Base-by-base conservation (phyloP, 805 yeast species). In the Candida qinlingensis region DNA sequence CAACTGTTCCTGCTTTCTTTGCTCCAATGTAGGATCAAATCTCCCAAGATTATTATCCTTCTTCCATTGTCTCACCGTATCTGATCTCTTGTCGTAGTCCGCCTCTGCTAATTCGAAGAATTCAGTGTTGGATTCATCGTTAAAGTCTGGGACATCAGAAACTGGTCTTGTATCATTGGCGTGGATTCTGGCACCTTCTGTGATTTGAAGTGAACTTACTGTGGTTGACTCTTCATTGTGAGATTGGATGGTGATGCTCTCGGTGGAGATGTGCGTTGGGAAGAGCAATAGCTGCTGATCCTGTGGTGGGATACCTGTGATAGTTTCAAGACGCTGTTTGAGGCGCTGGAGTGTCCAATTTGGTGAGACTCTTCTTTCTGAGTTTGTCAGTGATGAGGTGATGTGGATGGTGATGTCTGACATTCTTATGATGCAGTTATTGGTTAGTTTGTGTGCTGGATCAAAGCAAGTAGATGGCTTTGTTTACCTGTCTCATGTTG, bases 51-150 rank as follows among this genome's bases (percentile, higher is more conserved):
- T 66, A 53, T 85, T 75, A 31, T 74, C 70, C 48, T 75, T 73
- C 63, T 91, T 92, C 96, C 96, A 91, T 47, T 75, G 76, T 48
- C 83, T 72, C 2, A 87, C 95, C 0, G 92, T 75, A 47, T 84
- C 79, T 4, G 65, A 45, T 50, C 85, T 72, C 42, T 69, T 69
- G 31, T 75, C 81, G 63, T 91, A 88, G 41, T 79, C 85, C 38
- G 73, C 78, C 36, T 81, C 83, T 2, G 79, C 67, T 61, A 87
- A 65, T 50, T 74, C 71, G 33, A 56, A 61, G 58, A 66, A 76
- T 41, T 69, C 71, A 12, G 62, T 67, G n/a, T 64, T 65, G 7
- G 55, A 46, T 12, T 64, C 64, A 30, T 67, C 56, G 37, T 67
- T 63, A 19, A 77, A 50, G 40, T 71, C 73, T 13, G 64, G 63